A percentile compares a stretch with the other conserved stretches of the same genome.
These are phyloP conservation scores for Aspergillus melleus DNA, from an alignment of 2,329 filamentous ascomycete species.

Conservation along the genomic window DNA sequence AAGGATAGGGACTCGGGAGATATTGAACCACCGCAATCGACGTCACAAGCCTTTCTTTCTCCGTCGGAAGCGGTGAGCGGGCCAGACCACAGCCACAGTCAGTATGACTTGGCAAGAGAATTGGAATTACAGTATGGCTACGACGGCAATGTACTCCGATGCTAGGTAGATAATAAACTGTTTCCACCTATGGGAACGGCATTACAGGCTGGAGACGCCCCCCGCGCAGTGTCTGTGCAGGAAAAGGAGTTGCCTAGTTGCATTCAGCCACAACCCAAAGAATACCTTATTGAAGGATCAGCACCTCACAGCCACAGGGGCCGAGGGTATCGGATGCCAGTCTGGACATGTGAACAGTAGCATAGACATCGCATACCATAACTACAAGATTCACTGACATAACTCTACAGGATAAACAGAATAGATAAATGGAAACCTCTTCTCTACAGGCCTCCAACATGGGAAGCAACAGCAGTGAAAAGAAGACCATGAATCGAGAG, in stretches of 20 bases:
- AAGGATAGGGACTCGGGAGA: background rate
- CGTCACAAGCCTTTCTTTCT: conserved; percentile 17
- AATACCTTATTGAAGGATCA: background rate
- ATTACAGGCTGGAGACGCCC: background rate
- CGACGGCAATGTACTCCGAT: no score
- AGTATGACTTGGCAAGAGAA: background rate
- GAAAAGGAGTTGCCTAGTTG: conserved; percentile 18
- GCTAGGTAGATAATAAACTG: no score
- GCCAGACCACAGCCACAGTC: conserved; percentile 3
- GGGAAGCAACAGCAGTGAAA: conserved; percentile 40
- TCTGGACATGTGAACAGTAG: no score
- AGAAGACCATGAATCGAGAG: conserved; percentile 29
- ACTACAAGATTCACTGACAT: no score
- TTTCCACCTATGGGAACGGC: background rate
- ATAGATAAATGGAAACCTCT: conserved; percentile 21
- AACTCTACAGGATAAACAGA: no score
- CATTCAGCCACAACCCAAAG: conserved; percentile 18
- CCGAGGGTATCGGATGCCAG: no score
- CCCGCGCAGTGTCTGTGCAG: background rate
- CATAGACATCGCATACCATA: no score
- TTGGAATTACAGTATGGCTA: no score
- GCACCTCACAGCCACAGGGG: conserved; percentile 1
- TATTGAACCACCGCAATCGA: conserved; percentile 8
- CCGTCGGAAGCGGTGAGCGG: conserved; percentile 10
- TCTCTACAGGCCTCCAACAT: conserved; percentile 39